These are phyloP conservation scores for Vitis hybrid DNA, from an alignment of 177 flowering plant species.

Conservation along the genomic window DNA sequence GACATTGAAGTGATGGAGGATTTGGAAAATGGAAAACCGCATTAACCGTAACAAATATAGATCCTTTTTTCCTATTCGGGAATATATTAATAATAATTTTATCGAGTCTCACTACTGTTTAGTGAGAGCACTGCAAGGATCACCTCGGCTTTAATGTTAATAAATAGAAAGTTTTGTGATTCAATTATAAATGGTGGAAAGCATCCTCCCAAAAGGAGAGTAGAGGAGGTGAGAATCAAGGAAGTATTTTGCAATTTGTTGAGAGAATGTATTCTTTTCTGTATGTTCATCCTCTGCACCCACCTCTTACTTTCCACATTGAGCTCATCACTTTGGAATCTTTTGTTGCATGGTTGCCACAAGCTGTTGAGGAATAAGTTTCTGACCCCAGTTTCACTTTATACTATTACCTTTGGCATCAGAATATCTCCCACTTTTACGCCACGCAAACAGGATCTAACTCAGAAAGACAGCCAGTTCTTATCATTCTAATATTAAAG, in stretches of 20 bases:
- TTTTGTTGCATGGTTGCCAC: not conserved
- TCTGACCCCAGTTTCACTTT: not conserved
- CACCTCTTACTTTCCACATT: not conserved
- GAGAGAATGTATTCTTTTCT: slow-evolving; percentile 29
- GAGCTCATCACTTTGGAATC: not conserved
- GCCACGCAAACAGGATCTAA: not conserved
- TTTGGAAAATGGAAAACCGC: slow-evolving; percentile 71
- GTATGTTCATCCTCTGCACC: not conserved
- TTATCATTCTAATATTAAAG: not conserved
- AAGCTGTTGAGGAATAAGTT: slow-evolving; percentile 12
- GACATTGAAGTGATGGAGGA: slow-evolving; percentile 96
- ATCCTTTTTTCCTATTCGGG: not conserved
- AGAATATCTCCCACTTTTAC: not conserved
- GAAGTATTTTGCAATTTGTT: slow-evolving; percentile 9
- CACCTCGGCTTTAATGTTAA: too few species aligned
- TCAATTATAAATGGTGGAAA: slow-evolving; percentile 3
- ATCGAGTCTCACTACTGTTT: slow-evolving; percentile 4
- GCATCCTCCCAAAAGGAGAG: slow-evolving; percentile 6
- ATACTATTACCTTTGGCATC: not conserved
- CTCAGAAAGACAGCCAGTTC: not conserved
- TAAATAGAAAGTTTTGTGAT: too few species aligned
- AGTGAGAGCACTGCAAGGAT: too few species aligned
- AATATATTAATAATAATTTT: not conserved
- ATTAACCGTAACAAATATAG: slow-evolving; percentile 26
- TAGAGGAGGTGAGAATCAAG: slow-evolving; percentile 1